phyloP scores from a whole-genome alignment of 176 grass and related monocot species.

The Leersia perrieri region DNA sequence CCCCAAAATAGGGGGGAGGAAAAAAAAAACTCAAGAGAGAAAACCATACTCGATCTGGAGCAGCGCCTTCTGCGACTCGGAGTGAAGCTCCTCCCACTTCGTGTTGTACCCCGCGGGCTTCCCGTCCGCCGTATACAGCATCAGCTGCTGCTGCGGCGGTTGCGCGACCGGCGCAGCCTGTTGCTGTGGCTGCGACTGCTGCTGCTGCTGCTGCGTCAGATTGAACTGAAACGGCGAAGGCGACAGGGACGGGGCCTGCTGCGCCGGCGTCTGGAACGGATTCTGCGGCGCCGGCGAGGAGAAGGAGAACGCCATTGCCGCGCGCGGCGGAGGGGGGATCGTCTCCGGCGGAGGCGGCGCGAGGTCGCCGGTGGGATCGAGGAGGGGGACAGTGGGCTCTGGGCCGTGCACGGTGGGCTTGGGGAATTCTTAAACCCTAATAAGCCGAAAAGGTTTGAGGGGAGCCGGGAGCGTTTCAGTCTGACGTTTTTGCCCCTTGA shows the following conservation, averaged over 20 bases:
- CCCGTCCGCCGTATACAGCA: constrained; percentile 58
- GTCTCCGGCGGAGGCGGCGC: constrained; percentile 26
- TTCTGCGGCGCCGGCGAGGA: constrained; percentile 30
- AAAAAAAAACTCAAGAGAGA: background rate
- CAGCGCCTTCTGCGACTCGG: constrained; percentile 74
- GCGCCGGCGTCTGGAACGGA: constrained; percentile 38
- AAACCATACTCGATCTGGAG: constrained; percentile 80
- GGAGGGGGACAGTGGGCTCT: background rate
- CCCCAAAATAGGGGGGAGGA: background rate
- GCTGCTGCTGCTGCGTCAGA: constrained; percentile 52
- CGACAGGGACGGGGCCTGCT: constrained; percentile 8
- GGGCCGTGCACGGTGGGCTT: constrained; percentile 14
- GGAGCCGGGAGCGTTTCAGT: background rate
- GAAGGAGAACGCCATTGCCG: constrained; percentile 59
- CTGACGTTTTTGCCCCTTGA: constrained; percentile 9
- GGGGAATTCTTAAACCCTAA: constrained; percentile 38
- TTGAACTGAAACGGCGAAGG: constrained; percentile 53
- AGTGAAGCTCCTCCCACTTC: constrained; percentile 79
- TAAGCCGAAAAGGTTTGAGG: background rate
- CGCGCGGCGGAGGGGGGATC: background rate
- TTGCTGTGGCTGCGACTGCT: constrained; percentile 36
- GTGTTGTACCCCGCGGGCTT: constrained; percentile 68
- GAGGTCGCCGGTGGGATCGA: background rate
- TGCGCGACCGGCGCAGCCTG: constrained; percentile 27
- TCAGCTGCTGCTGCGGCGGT: constrained; percentile 43